Percentiles rank a stretch among this genome's conserved stretches.
phyloP scores from a whole-genome alignment of 768 basidiomycete genomes.

The Ramaria rubella region DNA sequence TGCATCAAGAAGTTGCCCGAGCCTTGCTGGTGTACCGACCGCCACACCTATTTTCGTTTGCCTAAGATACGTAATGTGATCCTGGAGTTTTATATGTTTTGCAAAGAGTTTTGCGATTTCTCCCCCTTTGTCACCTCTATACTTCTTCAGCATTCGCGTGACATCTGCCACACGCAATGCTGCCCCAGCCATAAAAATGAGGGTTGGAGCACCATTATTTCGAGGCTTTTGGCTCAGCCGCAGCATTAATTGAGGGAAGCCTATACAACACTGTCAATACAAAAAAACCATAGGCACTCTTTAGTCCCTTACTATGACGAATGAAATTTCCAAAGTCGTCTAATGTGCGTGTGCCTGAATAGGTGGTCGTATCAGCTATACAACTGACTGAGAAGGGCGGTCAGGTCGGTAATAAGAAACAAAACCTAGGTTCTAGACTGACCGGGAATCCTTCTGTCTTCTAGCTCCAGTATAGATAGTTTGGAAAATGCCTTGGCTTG shows the following conservation, averaged over 20 bases:
- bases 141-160: constrained; percentile 60
- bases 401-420: constrained; percentile 11
- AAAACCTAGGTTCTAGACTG: constrained; percentile 22
- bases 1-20: constrained; percentile 65
- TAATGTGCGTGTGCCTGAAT: constrained; percentile 65
- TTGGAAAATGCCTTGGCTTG: constrained; percentile 66
- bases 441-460: constrained; percentile 77
- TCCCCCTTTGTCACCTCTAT: constrained; percentile 77
- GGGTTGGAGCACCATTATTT: constrained; percentile 74
- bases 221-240: constrained; percentile 74
- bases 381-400: constrained; percentile 46
- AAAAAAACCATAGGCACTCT: not conserved
- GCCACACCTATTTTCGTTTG: constrained; percentile 84
- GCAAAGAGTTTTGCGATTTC: constrained; percentile 95
- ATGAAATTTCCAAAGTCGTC: constrained; percentile 73
- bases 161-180: constrained; percentile 90
- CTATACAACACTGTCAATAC: no score
- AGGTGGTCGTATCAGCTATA: constrained; percentile 69
- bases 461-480: constrained; percentile 70
- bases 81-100: constrained; percentile 85
- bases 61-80: constrained; percentile 78
- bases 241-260: constrained; percentile 57
- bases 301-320: constrained; percentile 45
- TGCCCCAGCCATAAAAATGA: constrained; percentile 81
- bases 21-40: constrained; percentile 85